Base-by-base conservation (phyloP, 495 filamentous ascomycete genomes). In the Penicillium pulvis region DNA sequence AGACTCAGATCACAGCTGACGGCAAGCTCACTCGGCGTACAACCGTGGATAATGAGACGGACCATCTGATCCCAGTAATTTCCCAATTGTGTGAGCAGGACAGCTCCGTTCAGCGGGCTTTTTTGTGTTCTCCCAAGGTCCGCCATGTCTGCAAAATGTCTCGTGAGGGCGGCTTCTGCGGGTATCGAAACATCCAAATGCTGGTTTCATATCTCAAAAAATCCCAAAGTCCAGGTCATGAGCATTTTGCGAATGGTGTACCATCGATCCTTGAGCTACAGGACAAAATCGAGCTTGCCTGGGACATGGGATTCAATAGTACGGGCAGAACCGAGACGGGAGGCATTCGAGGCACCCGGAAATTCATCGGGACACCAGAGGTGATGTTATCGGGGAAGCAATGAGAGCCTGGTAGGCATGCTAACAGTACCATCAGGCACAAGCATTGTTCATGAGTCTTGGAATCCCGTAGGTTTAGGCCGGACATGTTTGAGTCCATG, bases 171-270 rank as follows among this genome's bases (percentile, higher is more conserved):
- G 91, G 91, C 1, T 98, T 98, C 74, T 98, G 94, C 73, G 94
- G 94, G n/a, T 98, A 97, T 66, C 82, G 94, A 10, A 98, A 97
- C 70, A 96, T 97, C 42, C 94, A 98, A 65, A 96, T 97, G 91
- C 67, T 97, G 57, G 76, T 87, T 17, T 93, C 92, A 3, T 93
- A 90, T 68, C 83, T 98, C 35, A 80, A 83, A 49, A 80, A 80
- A 31, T 72, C 85, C 8, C 67, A 77, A 42, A 75, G 76, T 24
- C 73, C 78, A 16, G 90, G 89, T 5, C 70, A 81, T 59, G 78
- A 87, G 24, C 68, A 77, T 14, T 89, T 97, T 52, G 63, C 78
- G 10, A 73, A 77, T 8, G 75, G 75, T 8, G 75, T 90, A n/a
- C 94, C 94, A 1, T 85, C 86, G 5, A 91, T 98, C 50, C 81